Conservation (phyloP, 169 alveolate genomes). For the Plasmodium fragile region DNA sequence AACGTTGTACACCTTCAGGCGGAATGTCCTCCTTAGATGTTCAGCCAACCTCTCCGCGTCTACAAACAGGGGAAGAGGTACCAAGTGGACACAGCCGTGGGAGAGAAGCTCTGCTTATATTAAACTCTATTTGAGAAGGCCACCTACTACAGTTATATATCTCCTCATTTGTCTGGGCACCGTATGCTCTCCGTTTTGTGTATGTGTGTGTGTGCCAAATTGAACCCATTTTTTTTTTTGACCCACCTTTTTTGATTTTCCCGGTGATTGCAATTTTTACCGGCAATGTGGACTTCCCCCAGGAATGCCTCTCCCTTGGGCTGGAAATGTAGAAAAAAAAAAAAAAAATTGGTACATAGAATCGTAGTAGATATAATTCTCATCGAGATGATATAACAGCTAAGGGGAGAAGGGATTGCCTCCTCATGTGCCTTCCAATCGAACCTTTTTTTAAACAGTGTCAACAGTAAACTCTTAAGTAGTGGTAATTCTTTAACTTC, state of each 20-base stretch:
- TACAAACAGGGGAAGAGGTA: neutral
- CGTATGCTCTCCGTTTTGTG: neutral
- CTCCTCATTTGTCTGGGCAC: neutral
- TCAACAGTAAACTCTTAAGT: slow-evolving; percentile 45
- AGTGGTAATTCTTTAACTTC: slow-evolving; percentile 45
- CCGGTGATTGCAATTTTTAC: slow-evolving; percentile 65
- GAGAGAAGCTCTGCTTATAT: neutral
- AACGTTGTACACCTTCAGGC: slow-evolving; percentile 34
- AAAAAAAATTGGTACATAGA: neutral
- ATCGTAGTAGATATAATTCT: neutral
- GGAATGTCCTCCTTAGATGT: slow-evolving; percentile 23
- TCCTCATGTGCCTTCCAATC: neutral
- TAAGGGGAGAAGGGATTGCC: neutral
- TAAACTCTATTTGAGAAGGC: neutral
- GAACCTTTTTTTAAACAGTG: slow-evolving; percentile 34
- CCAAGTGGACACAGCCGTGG: neutral
- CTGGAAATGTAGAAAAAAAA: slow-evolving; percentile 11
- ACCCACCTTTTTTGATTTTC: slow-evolving; percentile 52
- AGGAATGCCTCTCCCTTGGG: neutral
- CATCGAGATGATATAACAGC: neutral
- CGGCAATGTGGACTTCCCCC: slow-evolving; percentile 24
- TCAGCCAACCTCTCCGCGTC: slow-evolving; percentile 36
- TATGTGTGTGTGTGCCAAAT: neutral
- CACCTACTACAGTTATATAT: neutral
- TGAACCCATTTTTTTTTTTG: neutral